Evolutionary conservation across 345 rosid species (phyloP), one percentile per base, ranked within the genome.

Genomic region (Stellera chamaejasme): DNA sequence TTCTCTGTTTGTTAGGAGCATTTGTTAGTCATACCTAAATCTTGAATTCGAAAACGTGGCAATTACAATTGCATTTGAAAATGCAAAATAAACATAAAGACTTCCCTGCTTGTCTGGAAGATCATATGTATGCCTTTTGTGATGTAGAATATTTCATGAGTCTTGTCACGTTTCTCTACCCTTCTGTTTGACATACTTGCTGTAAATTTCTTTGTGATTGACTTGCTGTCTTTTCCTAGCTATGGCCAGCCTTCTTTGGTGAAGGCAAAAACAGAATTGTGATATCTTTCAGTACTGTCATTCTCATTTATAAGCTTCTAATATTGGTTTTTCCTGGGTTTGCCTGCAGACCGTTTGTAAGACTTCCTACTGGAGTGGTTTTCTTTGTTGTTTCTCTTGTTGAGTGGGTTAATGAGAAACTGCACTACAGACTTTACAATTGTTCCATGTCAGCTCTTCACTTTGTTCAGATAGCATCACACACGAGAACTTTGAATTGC

Each of bases 401-500:
- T 54, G 80, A 82, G 64, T 74, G 82, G 88, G 69, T 67, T 25
- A 59, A 66, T 46, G 83, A 80, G 47, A 79, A 77, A 62, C 67
- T 76, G 64, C 80, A 70, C 27, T 63, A 68, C 51, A 57, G 32
- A 59, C 72, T 54, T 53, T 64, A 67, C 58, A 75, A 62, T 53
- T 73, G 68, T 67, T 67, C 69, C 48, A 48, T 72, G 47, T 73
- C 87, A 64, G 73, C 82, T 54, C 68, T 56, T 52, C 80, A 75
- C 67, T 58, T 79, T 64, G 53, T 82, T 66, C 77, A 75, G 55
- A 45, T 84, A 69, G 88, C 93, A 73, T 76, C 87, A 28, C 72
- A 78, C 50, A 81, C 77, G 44, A 81, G 95, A 73, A 86, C 95
- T 65, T 86, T 88, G 66, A 83, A 82, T 68, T 81, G 93, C 81